Conservation (phyloP, 1,284 basidiomycete genomes). For the Apiotrichum akiyoshidainum region DNA sequence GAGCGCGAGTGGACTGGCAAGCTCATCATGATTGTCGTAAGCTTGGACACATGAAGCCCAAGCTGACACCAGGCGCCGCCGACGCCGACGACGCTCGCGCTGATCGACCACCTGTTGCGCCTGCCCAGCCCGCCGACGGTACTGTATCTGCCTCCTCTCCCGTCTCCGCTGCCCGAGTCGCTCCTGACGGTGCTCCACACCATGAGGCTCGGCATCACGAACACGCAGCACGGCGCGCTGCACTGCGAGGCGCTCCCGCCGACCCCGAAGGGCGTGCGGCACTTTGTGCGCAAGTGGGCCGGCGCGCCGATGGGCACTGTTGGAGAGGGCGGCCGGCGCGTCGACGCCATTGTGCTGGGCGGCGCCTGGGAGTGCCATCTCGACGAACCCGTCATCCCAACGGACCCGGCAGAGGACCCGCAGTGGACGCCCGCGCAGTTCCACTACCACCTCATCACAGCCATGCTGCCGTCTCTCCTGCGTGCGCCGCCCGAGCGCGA, state of each 20-base stretch:
- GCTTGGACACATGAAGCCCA: no score
- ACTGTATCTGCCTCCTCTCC: conserved; percentile 45
- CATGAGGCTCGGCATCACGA: conserved; percentile 33
- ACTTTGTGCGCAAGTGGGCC: conserved; percentile 46
- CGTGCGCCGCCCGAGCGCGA: conserved; percentile 75
- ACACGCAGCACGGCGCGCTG: conserved; percentile 40
- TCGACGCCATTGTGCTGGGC: conserved; percentile 48
- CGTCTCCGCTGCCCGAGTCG: conserved; percentile 41
- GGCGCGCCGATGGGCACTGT: conserved; percentile 35
- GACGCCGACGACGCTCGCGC: conserved; percentile 39
- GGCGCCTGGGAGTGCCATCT: conserved; percentile 38
- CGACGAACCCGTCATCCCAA: neutral
- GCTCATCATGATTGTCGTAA: conserved; percentile 47
- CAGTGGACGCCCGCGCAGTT: conserved; percentile 45
- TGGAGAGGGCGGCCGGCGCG: conserved; percentile 43
- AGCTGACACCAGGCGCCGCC: conserved; percentile 39
- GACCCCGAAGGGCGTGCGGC: conserved; percentile 35
- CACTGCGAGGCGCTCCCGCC: conserved; percentile 47
- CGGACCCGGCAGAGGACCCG: conserved; percentile 5
- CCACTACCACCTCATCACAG: conserved; percentile 67
- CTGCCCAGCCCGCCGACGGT: conserved; percentile 50
- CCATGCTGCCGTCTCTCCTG: conserved; percentile 71
- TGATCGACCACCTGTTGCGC: conserved; percentile 44
- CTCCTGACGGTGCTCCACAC: conserved; percentile 48
- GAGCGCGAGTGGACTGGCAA: conserved; percentile 51